Evolutionary conservation across 257 asterid species (phyloP).

Genomic region (Nicotiana tabacum): DNA sequence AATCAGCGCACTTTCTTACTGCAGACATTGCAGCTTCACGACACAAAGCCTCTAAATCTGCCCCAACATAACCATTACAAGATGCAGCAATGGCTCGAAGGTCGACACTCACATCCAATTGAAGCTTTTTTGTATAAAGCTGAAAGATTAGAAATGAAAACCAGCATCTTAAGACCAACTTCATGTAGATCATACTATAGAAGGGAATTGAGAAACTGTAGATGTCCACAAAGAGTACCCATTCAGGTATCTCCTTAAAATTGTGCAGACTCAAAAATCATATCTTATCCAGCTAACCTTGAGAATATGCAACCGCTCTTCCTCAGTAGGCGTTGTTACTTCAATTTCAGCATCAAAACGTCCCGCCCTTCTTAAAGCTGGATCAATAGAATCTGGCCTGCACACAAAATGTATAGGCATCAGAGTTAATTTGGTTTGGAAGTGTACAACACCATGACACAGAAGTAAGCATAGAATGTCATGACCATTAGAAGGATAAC

Average conservation of each 20-base stretch:
- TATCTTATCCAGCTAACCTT: conserved; percentile 35
- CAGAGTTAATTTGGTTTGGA: neutral
- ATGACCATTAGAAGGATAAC: neutral
- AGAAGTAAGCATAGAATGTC: neutral
- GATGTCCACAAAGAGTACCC: neutral
- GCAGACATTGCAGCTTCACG: conserved; percentile 82
- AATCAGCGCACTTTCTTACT: conserved; percentile 37
- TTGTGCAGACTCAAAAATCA: neutral
- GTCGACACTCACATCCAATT: conserved; percentile 54
- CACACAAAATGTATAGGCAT: conserved; percentile 5
- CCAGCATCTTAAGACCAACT: neutral
- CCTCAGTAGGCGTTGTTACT: conserved; percentile 82
- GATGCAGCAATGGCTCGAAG: conserved; percentile 66
- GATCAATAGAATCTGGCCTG: conserved; percentile 87
- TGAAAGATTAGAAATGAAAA: conserved; percentile 23
- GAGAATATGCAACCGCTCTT: conserved; percentile 74
- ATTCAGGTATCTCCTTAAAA: neutral
- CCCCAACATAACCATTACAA: conserved; percentile 97
- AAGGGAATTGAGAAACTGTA: neutral
- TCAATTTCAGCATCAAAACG: conserved; percentile 96
- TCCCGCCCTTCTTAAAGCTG: conserved; percentile 90
- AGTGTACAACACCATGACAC: neutral
- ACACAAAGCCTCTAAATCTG: conserved; percentile 91
- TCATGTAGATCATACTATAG: neutral
- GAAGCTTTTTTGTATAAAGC: conserved; percentile 80